Conservation (phyloP, 2,329 filamentous ascomycete genomes). For the Epichloe typhina region DNA sequence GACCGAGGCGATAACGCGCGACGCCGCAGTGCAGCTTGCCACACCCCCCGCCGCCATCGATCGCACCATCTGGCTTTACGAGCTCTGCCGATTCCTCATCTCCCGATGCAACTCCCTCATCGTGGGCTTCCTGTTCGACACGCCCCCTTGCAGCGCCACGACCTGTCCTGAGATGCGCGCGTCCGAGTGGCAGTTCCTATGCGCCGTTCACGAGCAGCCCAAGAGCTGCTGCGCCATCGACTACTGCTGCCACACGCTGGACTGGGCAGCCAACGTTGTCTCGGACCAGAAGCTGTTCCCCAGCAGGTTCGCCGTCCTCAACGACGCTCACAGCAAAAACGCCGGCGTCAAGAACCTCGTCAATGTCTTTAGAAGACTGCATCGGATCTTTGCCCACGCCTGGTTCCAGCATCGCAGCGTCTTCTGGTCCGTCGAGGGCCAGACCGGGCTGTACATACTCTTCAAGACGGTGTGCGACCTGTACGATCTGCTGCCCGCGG, state of each 20-base stretch:
- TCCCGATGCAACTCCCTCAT: slow-evolving; percentile 89
- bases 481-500: slow-evolving; percentile 77
- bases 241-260: slow-evolving; percentile 96
- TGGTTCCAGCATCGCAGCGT: slow-evolving; percentile 96
- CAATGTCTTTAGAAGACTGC: slow-evolving; percentile 87
- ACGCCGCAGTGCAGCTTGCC: slow-evolving; percentile 63
- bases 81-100: slow-evolving; percentile 90
- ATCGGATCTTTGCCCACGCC: slow-evolving; percentile 94
- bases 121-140: slow-evolving; percentile 83
- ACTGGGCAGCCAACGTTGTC: slow-evolving; percentile 92
- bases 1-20: slow-evolving; percentile 59
- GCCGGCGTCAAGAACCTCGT: slow-evolving; percentile 70
- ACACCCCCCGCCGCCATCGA: slow-evolving; percentile 78
- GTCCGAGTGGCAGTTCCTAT: slow-evolving; percentile 97
- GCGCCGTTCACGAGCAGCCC: slow-evolving; percentile 90
- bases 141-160: slow-evolving; percentile 74
- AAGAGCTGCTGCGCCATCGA: slow-evolving; percentile 97
- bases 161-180: slow-evolving; percentile 98
- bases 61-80: slow-evolving; percentile 88
- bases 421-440: slow-evolving; percentile 85
- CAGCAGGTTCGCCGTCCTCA: slow-evolving; percentile 54
- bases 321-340: slow-evolving; percentile 44
- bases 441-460: slow-evolving; percentile 86
- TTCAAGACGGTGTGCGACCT: slow-evolving; percentile 96
- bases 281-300: slow-evolving; percentile 94